Percentiles rank a stretch among this genome's conserved stretches.
These are phyloP conservation scores for Trichoderma brevicompactum DNA, from an alignment of 2,329 filamentous ascomycete genomes.

Conservation along the genomic window DNA sequence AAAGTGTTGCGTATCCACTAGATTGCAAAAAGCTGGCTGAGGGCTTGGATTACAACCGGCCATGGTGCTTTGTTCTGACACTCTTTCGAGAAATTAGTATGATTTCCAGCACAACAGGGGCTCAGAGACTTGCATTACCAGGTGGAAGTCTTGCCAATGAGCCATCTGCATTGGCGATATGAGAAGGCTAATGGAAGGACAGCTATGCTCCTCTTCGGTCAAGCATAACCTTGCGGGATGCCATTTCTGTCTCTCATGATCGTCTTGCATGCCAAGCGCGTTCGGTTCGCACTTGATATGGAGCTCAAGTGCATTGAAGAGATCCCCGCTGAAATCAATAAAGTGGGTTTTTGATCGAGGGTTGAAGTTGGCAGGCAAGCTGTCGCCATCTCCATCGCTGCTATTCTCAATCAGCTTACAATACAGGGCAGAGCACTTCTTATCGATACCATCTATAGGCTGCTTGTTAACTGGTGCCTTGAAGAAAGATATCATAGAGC, in stretches of 20 bases:
- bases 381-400: constrained; percentile 15
- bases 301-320: constrained; percentile 21
- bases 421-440: neutral
- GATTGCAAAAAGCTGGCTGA: neutral
- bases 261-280: neutral
- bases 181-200: neutral
- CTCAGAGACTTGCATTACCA: neutral
- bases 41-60: neutral
- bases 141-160: constrained; percentile 2
- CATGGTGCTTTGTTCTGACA: neutral
- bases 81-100: neutral
- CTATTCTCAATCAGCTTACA: neutral
- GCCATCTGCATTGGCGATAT: constrained; percentile 1
- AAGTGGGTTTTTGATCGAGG: constrained; percentile 16
- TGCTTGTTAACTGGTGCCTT: neutral
- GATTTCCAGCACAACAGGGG: neutral
- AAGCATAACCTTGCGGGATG: constrained; percentile 29
- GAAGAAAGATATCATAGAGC: neutral
- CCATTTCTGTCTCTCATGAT: neutral
- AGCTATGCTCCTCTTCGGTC: neutral
- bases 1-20: neutral
- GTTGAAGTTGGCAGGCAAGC: neutral
- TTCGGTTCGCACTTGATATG: constrained; percentile 21
- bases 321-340: neutral
- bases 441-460: neutral